Conservation (phyloP, 1,284 basidiomycete species). For the Cutaneotrichosporon daszewskae region DNA sequence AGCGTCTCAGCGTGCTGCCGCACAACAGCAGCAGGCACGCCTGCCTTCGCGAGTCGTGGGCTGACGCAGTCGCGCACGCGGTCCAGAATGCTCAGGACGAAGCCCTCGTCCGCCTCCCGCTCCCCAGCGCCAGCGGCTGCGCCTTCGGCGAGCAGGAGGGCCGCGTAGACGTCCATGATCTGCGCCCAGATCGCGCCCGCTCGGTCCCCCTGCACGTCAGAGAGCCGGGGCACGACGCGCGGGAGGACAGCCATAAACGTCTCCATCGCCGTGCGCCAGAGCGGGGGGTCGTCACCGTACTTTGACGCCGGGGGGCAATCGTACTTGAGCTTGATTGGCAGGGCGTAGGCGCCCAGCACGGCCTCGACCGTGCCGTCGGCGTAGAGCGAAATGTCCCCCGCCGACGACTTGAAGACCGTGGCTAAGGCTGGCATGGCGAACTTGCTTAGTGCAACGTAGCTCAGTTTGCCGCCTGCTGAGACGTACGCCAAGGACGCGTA, state of each 20-base stretch:
- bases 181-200: constrained; percentile 77
- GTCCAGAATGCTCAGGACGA: constrained; percentile 74
- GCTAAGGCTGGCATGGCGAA: constrained; percentile 77
- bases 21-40: constrained; percentile 69
- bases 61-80: constrained; percentile 72
- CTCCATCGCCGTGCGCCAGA: constrained; percentile 69
- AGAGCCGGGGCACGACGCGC: constrained; percentile 9
- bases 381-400: constrained; percentile 55
- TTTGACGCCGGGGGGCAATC: constrained; percentile 83
- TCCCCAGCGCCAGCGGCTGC: constrained; percentile 42
- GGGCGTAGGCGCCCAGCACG: constrained; percentile 74
- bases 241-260: constrained; percentile 23
- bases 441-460: constrained; percentile 82
- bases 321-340: constrained; percentile 90
- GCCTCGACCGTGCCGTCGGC: constrained; percentile 74
- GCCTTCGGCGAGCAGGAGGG: constrained; percentile 79
- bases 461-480: constrained; percentile 64
- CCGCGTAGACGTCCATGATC: constrained; percentile 74
- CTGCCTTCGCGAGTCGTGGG: constrained; percentile 63
- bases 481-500: constrained; percentile 78
- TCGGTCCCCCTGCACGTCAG: constrained; percentile 56
- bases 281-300: constrained; percentile 71
- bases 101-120: constrained; percentile 85
- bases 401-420: constrained; percentile 54
- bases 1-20: constrained; percentile 65